Evolutionary conservation across 371 early-diverging fungal genomes (phyloP).

Genomic region (Synchytrium microbalum): DNA sequence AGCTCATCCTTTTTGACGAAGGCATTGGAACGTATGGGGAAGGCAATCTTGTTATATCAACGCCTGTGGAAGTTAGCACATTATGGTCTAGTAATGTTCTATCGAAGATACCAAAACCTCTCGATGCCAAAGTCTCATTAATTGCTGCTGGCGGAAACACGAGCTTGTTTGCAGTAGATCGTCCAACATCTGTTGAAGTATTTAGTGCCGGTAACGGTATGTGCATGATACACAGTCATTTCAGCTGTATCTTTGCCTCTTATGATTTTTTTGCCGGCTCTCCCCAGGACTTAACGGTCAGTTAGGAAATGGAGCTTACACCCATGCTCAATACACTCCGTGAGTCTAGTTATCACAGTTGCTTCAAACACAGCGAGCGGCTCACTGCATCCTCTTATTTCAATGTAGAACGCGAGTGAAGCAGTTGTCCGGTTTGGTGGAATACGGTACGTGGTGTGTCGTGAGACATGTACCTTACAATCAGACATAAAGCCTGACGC

Average conservation of each 20-base stretch:
- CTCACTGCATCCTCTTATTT: constrained; percentile 25
- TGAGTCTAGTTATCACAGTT: constrained; percentile 12
- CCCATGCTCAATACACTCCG: not conserved
- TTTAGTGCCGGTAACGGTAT: constrained; percentile 26
- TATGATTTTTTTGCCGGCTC: not conserved
- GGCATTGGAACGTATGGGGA: not conserved
- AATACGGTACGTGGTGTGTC: constrained; percentile 10
- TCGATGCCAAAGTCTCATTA: constrained; percentile 4
- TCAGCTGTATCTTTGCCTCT: constrained; percentile 5
- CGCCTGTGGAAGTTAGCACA: constrained; percentile 11
- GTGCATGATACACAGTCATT: constrained; percentile 29
- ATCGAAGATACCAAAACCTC: not conserved
- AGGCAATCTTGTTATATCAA: constrained; percentile 1
- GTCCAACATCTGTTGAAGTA: constrained; percentile 18
- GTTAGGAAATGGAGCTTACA: not conserved
- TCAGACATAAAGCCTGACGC: constrained; percentile 23
- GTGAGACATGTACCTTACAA: constrained; percentile 16
- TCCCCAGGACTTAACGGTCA: constrained; percentile 1
- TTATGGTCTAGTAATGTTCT: not conserved
- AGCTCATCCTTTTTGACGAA: no score
- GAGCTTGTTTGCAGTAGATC: constrained; percentile 22
- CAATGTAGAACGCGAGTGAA: not conserved
- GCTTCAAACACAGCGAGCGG: no score
- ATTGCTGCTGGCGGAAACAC: constrained; percentile 36
- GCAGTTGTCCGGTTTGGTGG: not conserved